Evolutionary conservation across 495 filamentous ascomycete species (phyloP).

Genomic region (Penicillium macrosclerotiorum): DNA sequence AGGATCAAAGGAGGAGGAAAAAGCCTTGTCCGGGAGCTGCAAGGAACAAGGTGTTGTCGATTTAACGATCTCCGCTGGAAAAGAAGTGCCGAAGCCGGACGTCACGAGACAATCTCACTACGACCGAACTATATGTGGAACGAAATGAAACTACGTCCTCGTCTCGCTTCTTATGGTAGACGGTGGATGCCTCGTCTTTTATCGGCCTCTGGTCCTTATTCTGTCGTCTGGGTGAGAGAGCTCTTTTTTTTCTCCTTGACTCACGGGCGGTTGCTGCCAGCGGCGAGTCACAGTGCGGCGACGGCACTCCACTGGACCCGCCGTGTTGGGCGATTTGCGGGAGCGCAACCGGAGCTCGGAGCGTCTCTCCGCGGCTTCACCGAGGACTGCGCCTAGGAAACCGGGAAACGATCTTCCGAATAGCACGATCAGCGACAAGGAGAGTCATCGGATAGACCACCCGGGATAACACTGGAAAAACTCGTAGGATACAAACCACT

Average conservation of each 20-base stretch:
- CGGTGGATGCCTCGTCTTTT: no score
- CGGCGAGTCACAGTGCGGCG: constrained; percentile 5
- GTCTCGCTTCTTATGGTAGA: no score
- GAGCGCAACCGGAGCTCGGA: constrained; percentile 23
- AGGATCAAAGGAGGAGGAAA: constrained; percentile 23
- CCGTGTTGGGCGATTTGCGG: constrained; percentile 3
- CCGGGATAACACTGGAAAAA: no score
- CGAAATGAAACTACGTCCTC: no score
- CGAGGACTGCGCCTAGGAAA: no score
- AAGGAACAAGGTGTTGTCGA: constrained; percentile 2
- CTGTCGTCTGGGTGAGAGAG: no score
- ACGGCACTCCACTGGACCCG: constrained; percentile 18
- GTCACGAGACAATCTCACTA: constrained; percentile 32
- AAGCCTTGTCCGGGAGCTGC: constrained; percentile 31
- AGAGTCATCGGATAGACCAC: no score
- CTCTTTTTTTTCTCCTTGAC: background rate
- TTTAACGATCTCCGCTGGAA: constrained; percentile 20
- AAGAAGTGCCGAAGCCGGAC: constrained; percentile 41
- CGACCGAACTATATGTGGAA: no score
- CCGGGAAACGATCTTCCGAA: constrained; percentile 19
- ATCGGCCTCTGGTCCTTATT: no score
- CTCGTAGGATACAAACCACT: no score
- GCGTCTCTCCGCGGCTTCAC: constrained; percentile 21
- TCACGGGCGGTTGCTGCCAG: constrained; percentile 3
- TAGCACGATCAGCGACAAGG: constrained; percentile 13